Conservation (phyloP, 371 early-diverging fungal species). For the Rhizopus sp. region DNA sequence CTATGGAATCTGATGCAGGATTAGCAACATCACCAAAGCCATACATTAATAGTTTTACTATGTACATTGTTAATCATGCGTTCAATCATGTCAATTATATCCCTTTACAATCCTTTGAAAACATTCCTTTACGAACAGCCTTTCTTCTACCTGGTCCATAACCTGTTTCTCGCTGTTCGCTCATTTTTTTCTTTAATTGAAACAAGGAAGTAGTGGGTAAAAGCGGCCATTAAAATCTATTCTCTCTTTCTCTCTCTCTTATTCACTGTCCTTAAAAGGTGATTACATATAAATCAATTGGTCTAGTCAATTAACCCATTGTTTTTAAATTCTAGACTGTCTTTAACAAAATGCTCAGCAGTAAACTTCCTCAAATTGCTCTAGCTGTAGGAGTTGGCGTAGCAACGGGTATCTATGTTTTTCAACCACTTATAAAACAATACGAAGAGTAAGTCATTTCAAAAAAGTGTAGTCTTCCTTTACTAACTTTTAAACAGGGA, state of each 20-base stretch:
- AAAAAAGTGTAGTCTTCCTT: not conserved
- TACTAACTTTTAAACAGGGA: slow-evolving; percentile 22
- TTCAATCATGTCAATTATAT: not conserved
- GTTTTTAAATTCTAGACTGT: not conserved
- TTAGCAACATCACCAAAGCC: slow-evolving; percentile 96
- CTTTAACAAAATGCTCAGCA: slow-evolving; percentile 17
- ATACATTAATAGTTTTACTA: slow-evolving; percentile 91
- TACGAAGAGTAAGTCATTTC: slow-evolving; percentile 38
- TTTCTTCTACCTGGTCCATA: slow-evolving; percentile 53
- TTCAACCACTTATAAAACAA: slow-evolving; percentile 47
- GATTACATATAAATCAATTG: no score
- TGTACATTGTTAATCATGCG: not conserved
- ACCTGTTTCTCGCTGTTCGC: slow-evolving; percentile 35
- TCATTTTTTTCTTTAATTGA: not conserved
- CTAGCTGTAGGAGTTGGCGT: slow-evolving; percentile 46
- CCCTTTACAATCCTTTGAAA: slow-evolving; percentile 53
- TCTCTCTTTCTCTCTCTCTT: not conserved
- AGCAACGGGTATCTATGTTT: slow-evolving; percentile 47
- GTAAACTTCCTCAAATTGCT: slow-evolving; percentile 26
- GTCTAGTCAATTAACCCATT: no score
- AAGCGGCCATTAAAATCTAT: no score
- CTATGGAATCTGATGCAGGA: slow-evolving; percentile 91
- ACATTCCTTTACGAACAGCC: slow-evolving; percentile 56
- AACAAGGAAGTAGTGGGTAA: no score
- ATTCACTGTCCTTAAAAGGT: not conserved